Conservation (phyloP, 2,329 filamentous ascomycete species). For the Talaromyces sp. region DNA sequence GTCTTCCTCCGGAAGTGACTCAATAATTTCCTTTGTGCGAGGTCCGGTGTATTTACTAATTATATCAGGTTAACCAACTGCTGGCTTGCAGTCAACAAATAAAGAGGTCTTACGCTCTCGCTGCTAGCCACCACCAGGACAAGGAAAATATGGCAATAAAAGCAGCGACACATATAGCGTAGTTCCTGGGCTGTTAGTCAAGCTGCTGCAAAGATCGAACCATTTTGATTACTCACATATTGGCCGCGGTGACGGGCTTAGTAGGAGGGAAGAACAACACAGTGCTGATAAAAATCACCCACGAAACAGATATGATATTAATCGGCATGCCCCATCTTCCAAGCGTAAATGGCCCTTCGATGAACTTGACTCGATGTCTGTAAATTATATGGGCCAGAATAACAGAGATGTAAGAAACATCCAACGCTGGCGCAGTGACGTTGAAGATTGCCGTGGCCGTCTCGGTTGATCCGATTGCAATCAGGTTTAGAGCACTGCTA, state of each 20-base stretch:
- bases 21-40: conserved; percentile 48
- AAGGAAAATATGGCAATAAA: conserved; percentile 47
- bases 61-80: conserved; percentile 5
- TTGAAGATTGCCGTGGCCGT: conserved; percentile 47
- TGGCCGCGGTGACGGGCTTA: conserved; percentile 42
- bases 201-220: neutral
- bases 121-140: conserved; percentile 44
- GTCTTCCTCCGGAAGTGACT: conserved; percentile 30
- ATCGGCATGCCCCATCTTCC: conserved; percentile 51
- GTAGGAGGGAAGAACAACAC: conserved; percentile 52
- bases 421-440: conserved; percentile 48
- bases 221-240: conserved; percentile 35
- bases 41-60: conserved; percentile 58
- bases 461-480: conserved; percentile 39
- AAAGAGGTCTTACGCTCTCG: conserved; percentile 29
- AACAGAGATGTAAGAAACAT: conserved; percentile 54
- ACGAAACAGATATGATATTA: conserved; percentile 53
- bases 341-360: conserved; percentile 54
- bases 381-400: conserved; percentile 55
- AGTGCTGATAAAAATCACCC: conserved; percentile 59
- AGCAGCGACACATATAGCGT: conserved; percentile 41
- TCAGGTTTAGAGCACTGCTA: conserved; percentile 47
- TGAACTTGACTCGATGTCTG: conserved; percentile 47
- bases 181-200: conserved; percentile 34
- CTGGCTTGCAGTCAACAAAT: neutral